Evolutionary conservation across 176 grass and related monocot species (phyloP).

Genomic region (Avena sativa): DNA sequence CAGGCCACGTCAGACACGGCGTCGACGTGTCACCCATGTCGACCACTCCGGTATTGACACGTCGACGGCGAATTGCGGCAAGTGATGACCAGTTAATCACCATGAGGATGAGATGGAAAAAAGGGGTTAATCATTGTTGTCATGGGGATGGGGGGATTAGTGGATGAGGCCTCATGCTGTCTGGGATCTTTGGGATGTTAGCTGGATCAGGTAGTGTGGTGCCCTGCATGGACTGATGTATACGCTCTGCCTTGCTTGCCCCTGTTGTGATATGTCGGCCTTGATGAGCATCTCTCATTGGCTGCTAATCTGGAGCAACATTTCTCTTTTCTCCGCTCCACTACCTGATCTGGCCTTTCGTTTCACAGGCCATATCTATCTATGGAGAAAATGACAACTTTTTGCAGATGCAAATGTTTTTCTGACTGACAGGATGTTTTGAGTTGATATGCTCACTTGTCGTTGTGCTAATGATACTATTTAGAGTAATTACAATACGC

Average conservation of each 20-base stretch:
- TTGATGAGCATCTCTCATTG: conserved; percentile 19
- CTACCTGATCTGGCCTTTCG: neutral
- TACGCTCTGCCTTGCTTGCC: neutral
- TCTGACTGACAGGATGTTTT: neutral
- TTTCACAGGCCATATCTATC: neutral
- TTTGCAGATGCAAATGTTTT: neutral
- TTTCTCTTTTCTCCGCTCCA: conserved; percentile 22
- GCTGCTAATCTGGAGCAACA: conserved; percentile 4
- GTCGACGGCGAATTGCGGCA: neutral
- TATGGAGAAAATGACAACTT: conserved; percentile 8
- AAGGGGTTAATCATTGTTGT: conserved; percentile 40
- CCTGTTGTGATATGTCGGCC: conserved; percentile 41
- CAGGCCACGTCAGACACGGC: neutral
- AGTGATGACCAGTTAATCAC: neutral
- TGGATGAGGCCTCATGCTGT: conserved; percentile 34
- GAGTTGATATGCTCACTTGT: conserved; percentile 19
- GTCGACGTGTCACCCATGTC: neutral
- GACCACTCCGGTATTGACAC: conserved; percentile 33
- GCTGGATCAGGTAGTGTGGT: conserved; percentile 13
- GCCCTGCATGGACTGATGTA: conserved; percentile 1
- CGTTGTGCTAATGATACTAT: neutral
- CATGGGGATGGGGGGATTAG: conserved; percentile 27
- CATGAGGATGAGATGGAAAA: neutral
- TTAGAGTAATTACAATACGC: neutral
- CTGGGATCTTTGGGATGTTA: conserved; percentile 27